Conservation (phyloP, 805 yeast species). For the Nakazawaea holstii region DNA sequence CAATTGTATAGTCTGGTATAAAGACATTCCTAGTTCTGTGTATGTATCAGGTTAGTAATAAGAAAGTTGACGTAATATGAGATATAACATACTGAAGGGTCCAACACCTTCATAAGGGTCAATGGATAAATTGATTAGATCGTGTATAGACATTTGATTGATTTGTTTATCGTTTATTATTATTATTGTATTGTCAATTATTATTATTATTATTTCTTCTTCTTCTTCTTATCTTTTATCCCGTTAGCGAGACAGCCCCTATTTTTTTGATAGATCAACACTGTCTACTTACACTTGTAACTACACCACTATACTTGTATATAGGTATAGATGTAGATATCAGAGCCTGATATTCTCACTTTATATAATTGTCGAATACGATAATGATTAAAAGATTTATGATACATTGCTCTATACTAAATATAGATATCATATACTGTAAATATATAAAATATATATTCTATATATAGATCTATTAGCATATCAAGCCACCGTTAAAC, state of each 20-base stretch:
- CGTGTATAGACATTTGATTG: not conserved
- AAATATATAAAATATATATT: not conserved
- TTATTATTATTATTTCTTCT: no score
- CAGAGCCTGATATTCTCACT: no score
- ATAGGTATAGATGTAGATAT: not conserved
- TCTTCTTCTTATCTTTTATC: not conserved
- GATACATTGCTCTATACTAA: no score
- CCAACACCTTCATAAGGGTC: slow-evolving; percentile 9
- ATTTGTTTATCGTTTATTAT: not conserved
- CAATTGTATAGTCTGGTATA: slow-evolving; percentile 17
- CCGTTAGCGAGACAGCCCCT: not conserved
- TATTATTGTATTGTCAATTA: not conserved
- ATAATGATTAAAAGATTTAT: no score
- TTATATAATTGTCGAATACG: no score
- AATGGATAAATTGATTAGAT: not conserved
- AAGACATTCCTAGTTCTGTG: slow-evolving; percentile 19
- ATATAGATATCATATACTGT: no score
- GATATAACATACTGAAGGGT: slow-evolving; percentile 6
- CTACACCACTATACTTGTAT: no score
- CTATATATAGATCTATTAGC: not conserved
- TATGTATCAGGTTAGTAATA: not conserved
- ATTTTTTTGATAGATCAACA: not conserved
- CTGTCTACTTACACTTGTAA: no score
- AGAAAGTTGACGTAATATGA: not conserved
- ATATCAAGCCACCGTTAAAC: slow-evolving; percentile 2